Evolutionary conservation across 73 alveolate species (phyloP), one percentile per base, ranked within the genome.

Genomic region (Symbiodinium natans): DNA sequence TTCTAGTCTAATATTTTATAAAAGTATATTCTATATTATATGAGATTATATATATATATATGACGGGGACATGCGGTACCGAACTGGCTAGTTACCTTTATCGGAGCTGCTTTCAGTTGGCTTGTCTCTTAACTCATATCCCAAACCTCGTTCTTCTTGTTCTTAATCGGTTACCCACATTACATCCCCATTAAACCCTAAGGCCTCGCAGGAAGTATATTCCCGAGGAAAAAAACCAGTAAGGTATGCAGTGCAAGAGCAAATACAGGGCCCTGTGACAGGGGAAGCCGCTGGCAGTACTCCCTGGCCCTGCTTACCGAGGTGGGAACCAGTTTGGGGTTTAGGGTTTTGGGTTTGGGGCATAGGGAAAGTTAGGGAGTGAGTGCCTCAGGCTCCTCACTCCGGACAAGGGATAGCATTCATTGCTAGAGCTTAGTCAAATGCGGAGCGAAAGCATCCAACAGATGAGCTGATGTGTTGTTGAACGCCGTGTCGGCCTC

Each of bases 261-360:
- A n/a, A n/a, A n/a, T n/a, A n/a, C n/a, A n/a, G n/a, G n/a, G n/a
- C n/a, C n/a, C n/a, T n/a, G n/a, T 23, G 17, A 29, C 84, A 73
- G 84, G 84, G 84, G 84, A 21, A 21, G 84, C 41, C 31, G 84
- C 84, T 73, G 84, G 84, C 84, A 73, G 25, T 34, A 73, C 25
- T 9, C 84, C 40, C 42, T 73, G 40, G 41, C 43, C 41, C 41
- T 73, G 43, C 27, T 73, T 25, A 15, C 43, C 41, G 41, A 73
- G 84, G 84, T 21, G 41, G 84, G 84, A n/a, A n/a, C n/a, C n/a
- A n/a, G n/a, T n/a, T 13, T 46, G 59, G 59, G 21, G 6, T 46
- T 6, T 13, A 46, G 59, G 59, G 59, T 46, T 46, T 46, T 46
- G 59, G 59, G 59, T 46, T 13, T 21, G 27, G 29, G 27, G 33